phyloP scores from a whole-genome alignment of 2,329 filamentous ascomycete species.

The Intubia oerlemansii region DNA sequence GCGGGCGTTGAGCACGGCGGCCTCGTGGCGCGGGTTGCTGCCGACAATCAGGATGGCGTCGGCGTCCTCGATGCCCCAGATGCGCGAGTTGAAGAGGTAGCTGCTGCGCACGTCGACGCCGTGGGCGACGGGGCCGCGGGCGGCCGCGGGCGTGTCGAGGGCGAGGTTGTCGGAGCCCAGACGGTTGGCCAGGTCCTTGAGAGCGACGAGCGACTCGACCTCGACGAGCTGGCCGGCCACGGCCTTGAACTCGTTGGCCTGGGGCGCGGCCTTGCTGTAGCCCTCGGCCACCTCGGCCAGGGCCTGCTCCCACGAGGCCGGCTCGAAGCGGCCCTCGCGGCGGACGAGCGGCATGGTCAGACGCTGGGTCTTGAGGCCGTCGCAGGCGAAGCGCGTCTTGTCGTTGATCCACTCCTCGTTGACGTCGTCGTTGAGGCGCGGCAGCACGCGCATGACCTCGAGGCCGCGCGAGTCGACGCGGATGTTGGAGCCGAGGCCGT shows the following conservation, averaged over 20 bases:
- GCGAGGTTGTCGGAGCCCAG: slow-evolving; percentile 91
- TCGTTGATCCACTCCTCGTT: slow-evolving; percentile 99
- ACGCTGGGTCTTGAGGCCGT: slow-evolving; percentile 89
- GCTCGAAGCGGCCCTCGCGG: slow-evolving; percentile 75
- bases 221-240: slow-evolving; percentile 83
- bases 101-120: slow-evolving; percentile 86
- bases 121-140: slow-evolving; percentile 60
- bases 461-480: slow-evolving; percentile 81
- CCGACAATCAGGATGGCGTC: slow-evolving; percentile 83
- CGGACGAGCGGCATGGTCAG: slow-evolving; percentile 83
- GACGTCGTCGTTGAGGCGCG: slow-evolving; percentile 87
- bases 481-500: slow-evolving; percentile 85
- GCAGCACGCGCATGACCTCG: slow-evolving; percentile 88
- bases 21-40: slow-evolving; percentile 89
- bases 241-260: slow-evolving; percentile 88
- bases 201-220: slow-evolving; percentile 80
- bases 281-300: slow-evolving; percentile 69
- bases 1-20: slow-evolving; percentile 82
- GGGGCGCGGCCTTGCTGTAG: slow-evolving; percentile 57
- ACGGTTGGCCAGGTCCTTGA: slow-evolving; percentile 94
- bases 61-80: slow-evolving; percentile 82
- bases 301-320: slow-evolving; percentile 88
- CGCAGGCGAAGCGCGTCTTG: slow-evolving; percentile 90
- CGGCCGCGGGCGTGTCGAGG: slow-evolving; percentile 72
- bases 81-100: slow-evolving; percentile 91